Evolutionary conservation across 768 basidiomycete species (phyloP), one percentile per base, ranked within the genome.

Genomic region (Termitomyces sp.): DNA sequence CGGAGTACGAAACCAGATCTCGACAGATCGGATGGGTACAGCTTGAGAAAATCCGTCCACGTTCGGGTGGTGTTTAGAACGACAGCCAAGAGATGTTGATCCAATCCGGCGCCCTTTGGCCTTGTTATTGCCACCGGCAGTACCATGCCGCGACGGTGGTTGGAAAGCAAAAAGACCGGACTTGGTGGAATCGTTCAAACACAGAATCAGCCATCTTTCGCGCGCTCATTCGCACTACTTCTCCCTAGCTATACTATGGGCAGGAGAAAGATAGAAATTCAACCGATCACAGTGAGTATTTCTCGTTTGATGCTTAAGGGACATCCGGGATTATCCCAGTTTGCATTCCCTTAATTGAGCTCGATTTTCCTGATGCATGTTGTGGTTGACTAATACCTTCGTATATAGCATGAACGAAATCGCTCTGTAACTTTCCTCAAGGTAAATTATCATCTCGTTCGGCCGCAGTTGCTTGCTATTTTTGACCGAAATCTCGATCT

Each of bases 381-480:
- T 20, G 18, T 42, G 9, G 14, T 60, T 64, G 37, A 54, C 34
- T 29, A 5, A 31, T 22, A 34, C 56, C 70, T 62, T 62, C 61
- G 59, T 77, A 73, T 74, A 69, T 79, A 93, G 90, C 89, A 93
- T 75, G 91, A 93, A 76, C 86, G 91, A 74, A 93, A 93, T 72
- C 88, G 92, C 64, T 87, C 89, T 61, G 91, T 93, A 71, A 93
- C 92, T 65, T 93, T 93, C 80, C 77, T 92, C 75, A 93, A 93
- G 84, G 91, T 81, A 77, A 63, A 59, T 52, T 47, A 36, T 46
- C 59, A 57, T 58, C 61, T 59, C 57, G 48, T 60, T 64, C 51
- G 57, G 57, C 46, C 48, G 12, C 63, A 54, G 68, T 68, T 72
- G 67, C 70, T 76, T 37, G 76, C 82, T 86, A 86, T 87, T 85